Conservation (phyloP, 768 basidiomycete species). For the Cyathus striatus region DNA sequence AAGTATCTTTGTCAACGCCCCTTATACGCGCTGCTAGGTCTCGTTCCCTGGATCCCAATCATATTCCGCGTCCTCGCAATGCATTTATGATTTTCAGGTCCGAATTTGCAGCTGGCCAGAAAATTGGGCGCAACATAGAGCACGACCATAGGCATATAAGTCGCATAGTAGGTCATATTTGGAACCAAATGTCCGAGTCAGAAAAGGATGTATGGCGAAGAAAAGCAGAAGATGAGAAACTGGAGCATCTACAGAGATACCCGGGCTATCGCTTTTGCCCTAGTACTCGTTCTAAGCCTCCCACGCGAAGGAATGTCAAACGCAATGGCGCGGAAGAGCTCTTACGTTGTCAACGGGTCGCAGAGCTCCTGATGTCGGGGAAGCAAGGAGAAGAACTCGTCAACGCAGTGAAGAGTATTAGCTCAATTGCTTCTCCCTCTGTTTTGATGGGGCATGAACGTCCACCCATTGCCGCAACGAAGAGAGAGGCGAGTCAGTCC, state of each 20-base stretch:
- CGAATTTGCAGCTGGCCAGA: constrained; percentile 49
- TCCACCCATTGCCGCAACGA: no score
- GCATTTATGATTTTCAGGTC: constrained; percentile 76
- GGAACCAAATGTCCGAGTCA: constrained; percentile 45
- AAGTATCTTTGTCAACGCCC: no score
- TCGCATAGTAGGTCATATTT: constrained; percentile 48
- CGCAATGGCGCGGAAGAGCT: constrained; percentile 44
- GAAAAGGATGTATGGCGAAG: constrained; percentile 48
- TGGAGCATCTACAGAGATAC: constrained; percentile 39
- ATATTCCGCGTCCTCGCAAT: constrained; percentile 76
- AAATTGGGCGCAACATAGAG: constrained; percentile 42
- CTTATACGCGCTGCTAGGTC: no score
- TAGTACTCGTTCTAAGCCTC: constrained; percentile 33
- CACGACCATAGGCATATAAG: constrained; percentile 56
- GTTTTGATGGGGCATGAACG: no score
- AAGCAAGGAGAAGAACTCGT: constrained; percentile 45
- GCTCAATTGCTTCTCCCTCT: constrained; percentile 5
- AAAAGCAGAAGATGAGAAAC: constrained; percentile 48
- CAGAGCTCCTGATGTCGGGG: constrained; percentile 44
- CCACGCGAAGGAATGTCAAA: constrained; percentile 45
- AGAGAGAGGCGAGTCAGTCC: no score
- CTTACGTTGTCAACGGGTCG: constrained; percentile 43
- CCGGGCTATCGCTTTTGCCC: constrained; percentile 56
- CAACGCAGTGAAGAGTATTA: constrained; percentile 32
- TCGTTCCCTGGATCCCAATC: no score